phyloP scores from a whole-genome alignment of 2,329 filamentous ascomycete species.

The Diaporthe velutina region DNA sequence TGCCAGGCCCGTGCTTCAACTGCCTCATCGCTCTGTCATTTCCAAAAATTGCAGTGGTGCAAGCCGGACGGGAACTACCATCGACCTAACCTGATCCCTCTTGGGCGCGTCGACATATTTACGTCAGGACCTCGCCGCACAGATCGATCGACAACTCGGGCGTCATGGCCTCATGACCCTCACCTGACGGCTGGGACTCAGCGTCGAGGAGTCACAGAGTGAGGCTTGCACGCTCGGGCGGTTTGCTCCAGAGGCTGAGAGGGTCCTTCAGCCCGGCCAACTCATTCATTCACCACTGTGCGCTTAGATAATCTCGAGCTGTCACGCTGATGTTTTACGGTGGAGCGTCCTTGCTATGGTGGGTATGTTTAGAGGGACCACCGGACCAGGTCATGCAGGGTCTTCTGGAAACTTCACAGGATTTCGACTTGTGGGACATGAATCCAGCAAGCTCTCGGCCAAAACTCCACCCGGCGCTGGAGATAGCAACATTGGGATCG shows the following conservation, averaged over 20 bases:
- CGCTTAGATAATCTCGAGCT: constrained; percentile 17
- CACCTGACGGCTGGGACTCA: not conserved
- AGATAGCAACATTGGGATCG: constrained; percentile 5
- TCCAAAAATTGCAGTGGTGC: not conserved
- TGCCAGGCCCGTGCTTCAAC: not conserved
- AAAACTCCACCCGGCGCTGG: constrained; percentile 8
- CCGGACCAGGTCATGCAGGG: constrained; percentile 19
- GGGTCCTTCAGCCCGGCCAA: not conserved
- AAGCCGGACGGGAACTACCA: not conserved
- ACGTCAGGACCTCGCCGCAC: constrained; percentile 20
- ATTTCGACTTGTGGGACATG: constrained; percentile 15
- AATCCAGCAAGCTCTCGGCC: constrained; percentile 5
- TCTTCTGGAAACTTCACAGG: constrained; percentile 26
- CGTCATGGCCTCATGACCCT: constrained; percentile 18
- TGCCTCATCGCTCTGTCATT: not conserved
- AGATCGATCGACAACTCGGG: constrained; percentile 18
- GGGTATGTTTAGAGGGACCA: constrained; percentile 12
- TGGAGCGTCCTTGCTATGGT: not conserved
- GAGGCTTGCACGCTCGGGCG: not conserved
- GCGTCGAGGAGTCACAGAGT: not conserved
- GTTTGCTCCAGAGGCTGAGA: not conserved
- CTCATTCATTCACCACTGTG: not conserved
- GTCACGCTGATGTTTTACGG: constrained; percentile 20
- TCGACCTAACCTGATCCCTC: not conserved
- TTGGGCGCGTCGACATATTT: not conserved